Evolutionary conservation across 2,329 filamentous ascomycete species (phyloP).

Genomic region (Huntiella bhutanensis): DNA sequence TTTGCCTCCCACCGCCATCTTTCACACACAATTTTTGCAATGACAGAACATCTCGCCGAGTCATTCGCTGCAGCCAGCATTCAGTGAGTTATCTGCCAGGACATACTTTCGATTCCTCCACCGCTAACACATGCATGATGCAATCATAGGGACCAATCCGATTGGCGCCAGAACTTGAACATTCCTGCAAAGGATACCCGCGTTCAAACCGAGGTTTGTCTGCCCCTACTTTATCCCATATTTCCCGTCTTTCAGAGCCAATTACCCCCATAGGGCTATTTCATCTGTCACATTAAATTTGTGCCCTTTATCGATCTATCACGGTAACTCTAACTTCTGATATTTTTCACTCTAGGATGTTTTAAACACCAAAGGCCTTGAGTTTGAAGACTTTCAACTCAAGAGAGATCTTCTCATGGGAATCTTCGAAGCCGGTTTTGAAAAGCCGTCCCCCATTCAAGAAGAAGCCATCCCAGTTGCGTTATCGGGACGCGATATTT

Average conservation of each 20-base stretch:
- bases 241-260: background rate
- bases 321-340: background rate
- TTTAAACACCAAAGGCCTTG: conserved; percentile 88
- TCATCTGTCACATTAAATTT: conserved; percentile 8
- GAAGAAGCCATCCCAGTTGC: conserved; percentile 98
- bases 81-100: conserved; percentile 18
- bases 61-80: conserved; percentile 25
- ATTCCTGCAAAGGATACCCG: conserved; percentile 55
- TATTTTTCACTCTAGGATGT: conserved; percentile 56
- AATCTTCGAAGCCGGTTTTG: conserved; percentile 96
- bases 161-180: conserved; percentile 60
- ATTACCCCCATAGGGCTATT: conserved; percentile 8
- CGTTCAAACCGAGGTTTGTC: conserved; percentile 58
- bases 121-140: background rate
- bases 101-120: background rate
- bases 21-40: conserved; percentile 12
- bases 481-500: conserved; percentile 81
- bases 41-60: conserved; percentile 28
- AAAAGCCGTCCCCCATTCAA: conserved; percentile 97
- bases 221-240: background rate
- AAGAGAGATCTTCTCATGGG: conserved; percentile 95
- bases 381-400: conserved; percentile 93
- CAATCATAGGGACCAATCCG: conserved; percentile 14
- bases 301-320: background rate
- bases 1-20: background rate